Conservation (phyloP, 306 rosid genomes). For the Vigna trinervia region DNA sequence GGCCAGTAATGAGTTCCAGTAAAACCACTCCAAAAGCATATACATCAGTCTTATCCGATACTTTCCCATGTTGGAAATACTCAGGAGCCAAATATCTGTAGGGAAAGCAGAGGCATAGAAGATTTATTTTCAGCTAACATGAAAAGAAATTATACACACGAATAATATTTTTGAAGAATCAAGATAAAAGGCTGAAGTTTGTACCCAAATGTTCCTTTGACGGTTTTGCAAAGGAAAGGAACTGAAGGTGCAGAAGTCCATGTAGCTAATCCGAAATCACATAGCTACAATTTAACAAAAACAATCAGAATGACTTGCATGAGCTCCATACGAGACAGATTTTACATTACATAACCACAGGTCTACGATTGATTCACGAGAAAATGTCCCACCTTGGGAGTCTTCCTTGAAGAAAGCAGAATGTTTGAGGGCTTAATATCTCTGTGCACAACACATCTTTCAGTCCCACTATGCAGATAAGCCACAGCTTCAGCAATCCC, state of each 20-base stretch:
- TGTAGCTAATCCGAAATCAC: constrained; percentile 97
- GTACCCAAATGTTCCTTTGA: constrained; percentile 99
- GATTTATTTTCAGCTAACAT: constrained; percentile 10
- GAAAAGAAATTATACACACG: not conserved
- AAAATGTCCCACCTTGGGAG: constrained; percentile 69
- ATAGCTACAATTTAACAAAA: constrained; percentile 60
- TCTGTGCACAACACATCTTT: constrained; percentile 93
- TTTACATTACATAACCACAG: constrained; percentile 11
- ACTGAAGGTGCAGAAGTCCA: constrained; percentile 98
- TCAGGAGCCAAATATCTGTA: constrained; percentile 94
- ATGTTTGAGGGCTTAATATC: constrained; percentile 97
- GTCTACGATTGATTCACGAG: constrained; percentile 22
- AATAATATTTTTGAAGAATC: constrained; percentile 25
- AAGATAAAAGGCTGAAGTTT: constrained; percentile 29
- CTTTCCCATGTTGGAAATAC: constrained; percentile 97
- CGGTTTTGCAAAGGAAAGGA: constrained; percentile 97
- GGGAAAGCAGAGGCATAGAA: constrained; percentile 10
- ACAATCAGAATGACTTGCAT: constrained; percentile 39
- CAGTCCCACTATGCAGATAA: constrained; percentile 89
- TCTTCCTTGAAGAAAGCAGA: constrained; percentile 88
- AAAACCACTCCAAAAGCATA: constrained; percentile 95
- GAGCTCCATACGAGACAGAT: not conserved
- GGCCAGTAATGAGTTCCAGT: constrained; percentile 91
- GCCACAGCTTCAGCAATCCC: constrained; percentile 89
- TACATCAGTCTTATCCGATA: constrained; percentile 93